Base-by-base conservation (phyloP, 345 rosid genomes). In the Eucalyptus erythrocorys region DNA sequence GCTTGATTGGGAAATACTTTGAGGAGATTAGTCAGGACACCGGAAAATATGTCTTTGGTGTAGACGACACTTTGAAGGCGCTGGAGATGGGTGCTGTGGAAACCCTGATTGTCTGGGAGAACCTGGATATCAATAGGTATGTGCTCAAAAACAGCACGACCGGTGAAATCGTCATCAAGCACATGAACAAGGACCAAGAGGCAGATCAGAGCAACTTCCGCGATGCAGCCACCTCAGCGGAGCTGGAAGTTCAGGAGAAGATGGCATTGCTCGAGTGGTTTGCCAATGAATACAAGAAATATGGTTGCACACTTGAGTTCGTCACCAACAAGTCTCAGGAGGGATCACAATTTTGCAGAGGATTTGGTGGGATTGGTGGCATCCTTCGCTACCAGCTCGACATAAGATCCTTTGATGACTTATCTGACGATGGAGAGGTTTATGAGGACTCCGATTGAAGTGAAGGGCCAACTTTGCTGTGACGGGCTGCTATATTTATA, bases 1-100 rank as follows among this genome's bases (percentile, higher is more conserved):
- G 94, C 26, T 91, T 97, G 92, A 95, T 97, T 89, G 98, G 98
- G 49, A 97, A 96, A 89, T 96, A 97, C 92, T 97, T 97, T 59
- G 99, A 97, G 92, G 99, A 97, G 92, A 97, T 97, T 10, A 96
- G 98, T 90, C 99, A 96, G 94, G 97, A 97, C 86, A 96, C 99
- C 2, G 98, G 99, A 84, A 97, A 95, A 24, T 97, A 97, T 85
- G 99, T 97, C 32, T 95, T 97, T 86, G 98, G 99, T 87, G 94
- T 96, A 51, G 99, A 96, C 2, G 98, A 97, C 89, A 97, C 99
- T 7, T 87, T 97, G 85, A 95, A 96, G 91, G 98, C 95, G 48
- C 90, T 97, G 86, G 99, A 95, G 32, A 95, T 94, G 98, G 99
- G 99, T 89, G 99, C 99, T 87, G 95, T 97, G 6, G 99, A 97